phyloP scores from a whole-genome alignment of 371 early-diverging fungal species.

The Mycotypha africana region DNA sequence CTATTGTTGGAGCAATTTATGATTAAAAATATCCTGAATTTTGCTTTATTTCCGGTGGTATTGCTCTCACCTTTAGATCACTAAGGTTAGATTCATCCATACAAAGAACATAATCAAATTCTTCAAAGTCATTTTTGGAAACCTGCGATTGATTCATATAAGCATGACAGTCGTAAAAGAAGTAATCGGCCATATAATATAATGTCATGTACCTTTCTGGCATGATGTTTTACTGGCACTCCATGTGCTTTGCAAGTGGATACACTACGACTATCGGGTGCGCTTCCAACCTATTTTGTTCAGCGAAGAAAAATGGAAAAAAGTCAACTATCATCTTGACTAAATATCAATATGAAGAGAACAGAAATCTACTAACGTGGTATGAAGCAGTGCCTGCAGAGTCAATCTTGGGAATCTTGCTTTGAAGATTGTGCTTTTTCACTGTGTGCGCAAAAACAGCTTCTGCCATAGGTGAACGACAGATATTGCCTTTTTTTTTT shows the following conservation, averaged over 20 bases:
- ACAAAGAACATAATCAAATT: constrained; percentile 85
- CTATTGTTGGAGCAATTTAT: constrained; percentile 12
- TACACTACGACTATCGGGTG: constrained; percentile 70
- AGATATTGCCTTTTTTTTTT: constrained; percentile 68
- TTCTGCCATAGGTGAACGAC: constrained; percentile 88
- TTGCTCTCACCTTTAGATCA: constrained; percentile 53
- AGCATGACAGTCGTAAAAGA: too few relatives aligned
- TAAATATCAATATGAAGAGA: not conserved
- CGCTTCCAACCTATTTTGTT: constrained; percentile 48
- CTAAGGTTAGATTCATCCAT: constrained; percentile 79
- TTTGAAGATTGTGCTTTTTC: constrained; percentile 46
- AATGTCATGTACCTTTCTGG: constrained; percentile 52
- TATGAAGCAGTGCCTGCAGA: constrained; percentile 85
- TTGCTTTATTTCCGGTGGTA: not conserved
- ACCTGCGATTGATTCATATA: constrained; percentile 34
- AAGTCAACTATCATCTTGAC: not conserved
- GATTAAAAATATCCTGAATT: not conserved
- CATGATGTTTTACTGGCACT: constrained; percentile 77
- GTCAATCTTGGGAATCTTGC: constrained; percentile 69
- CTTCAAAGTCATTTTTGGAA: constrained; percentile 49
- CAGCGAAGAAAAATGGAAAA: not conserved
- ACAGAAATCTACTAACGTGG: constrained; percentile 68
- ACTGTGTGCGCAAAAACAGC: constrained; percentile 84
- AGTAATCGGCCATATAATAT: too few relatives aligned
- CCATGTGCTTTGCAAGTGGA: constrained; percentile 68